Evolutionary conservation across 257 asterid species (phyloP), one percentile per base, ranked within the genome.

Genomic region (Buddleja alternifolia): DNA sequence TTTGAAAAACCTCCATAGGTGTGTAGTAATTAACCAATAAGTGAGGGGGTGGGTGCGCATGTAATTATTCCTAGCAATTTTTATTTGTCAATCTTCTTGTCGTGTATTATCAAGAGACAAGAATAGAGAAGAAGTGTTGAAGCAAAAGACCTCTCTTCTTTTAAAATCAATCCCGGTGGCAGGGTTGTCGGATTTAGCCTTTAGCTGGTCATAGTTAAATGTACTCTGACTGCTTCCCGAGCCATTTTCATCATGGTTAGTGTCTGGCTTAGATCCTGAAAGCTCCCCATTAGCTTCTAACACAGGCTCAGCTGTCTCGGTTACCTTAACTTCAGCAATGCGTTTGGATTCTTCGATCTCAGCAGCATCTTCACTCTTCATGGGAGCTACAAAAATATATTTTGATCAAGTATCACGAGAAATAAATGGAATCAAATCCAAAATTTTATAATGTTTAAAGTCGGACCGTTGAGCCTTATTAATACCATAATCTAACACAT

Each of bases 171-270:
- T 90, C 73, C 96, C 92, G 5, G 85, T 74, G 67, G 78, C 86
- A 1, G 96, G 98, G 60, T 92, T 76, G n/a, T 87, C 87, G 8
- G 98, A 86, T 81, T 90, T 93, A 58, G 90, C 90, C 83, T 57
- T 93, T 60, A 93, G 80, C 69, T 76, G 93, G 37, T 88, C 98
- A 52, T 90, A 93, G 62, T 76, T 78, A 52, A 82, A 88, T 25
- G 76, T 82, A 65, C 72, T 76, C 63, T 55, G 81, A 67, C 48
- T 62, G 51, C 68, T 63, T 41, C 70, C 87, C 15, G 73, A 67
- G 68, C 60, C 73, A 39, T 69, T 79, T 61, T 81, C 90, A 10
- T 81, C 90, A 52, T 64, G 81, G 41, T 78, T 78, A 29, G 69
- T 39, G 50, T 76, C 90, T 52, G 78, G 78, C 41, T 81, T 80